Evolutionary conservation across 2,329 filamentous ascomycete species (phyloP).

Genomic region (Amylocarpus encephaloides): DNA sequence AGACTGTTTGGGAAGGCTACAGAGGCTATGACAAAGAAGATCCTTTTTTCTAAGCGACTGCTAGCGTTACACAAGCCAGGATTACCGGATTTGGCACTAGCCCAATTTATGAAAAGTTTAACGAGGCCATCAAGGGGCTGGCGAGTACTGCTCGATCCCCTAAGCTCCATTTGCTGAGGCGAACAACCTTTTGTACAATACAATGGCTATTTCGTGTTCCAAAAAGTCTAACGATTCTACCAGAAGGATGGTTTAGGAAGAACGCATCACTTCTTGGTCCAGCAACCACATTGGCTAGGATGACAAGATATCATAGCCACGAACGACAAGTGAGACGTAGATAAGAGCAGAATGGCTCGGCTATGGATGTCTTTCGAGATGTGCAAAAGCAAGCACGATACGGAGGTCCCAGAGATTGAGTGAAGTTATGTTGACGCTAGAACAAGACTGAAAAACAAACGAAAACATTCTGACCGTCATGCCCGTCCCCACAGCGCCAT

Average conservation of each 20-base stretch:
- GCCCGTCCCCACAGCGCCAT: conserved; percentile 46
- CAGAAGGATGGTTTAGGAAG: conserved; percentile 36
- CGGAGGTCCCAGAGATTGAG: conserved; percentile 37
- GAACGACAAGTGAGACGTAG: too few relatives aligned
- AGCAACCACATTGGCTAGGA: conserved; percentile 38
- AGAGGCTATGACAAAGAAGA: conserved; percentile 42
- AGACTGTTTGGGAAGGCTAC: conserved; percentile 42
- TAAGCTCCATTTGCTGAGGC: conserved; percentile 43
- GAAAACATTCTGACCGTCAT: conserved; percentile 34
- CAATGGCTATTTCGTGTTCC: conserved; percentile 45
- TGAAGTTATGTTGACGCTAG: conserved; percentile 34
- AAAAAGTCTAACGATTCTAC: conserved; percentile 41
- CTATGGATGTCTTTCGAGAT: conserved; percentile 44
- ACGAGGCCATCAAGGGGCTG: conserved; percentile 35
- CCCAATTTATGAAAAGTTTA: conserved; percentile 37
- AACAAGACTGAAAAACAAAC: conserved; percentile 7
- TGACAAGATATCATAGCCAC: too few relatives aligned
- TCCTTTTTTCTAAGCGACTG: conserved; percentile 45
- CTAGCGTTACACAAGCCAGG: conserved; percentile 11
- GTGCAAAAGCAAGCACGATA: conserved; percentile 40
- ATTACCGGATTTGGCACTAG: conserved; percentile 38
- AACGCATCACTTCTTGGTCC: conserved; percentile 46
- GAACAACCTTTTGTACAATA: conserved; percentile 49
- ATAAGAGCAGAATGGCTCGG: conserved; percentile 35
- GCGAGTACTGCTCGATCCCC: conserved; percentile 29